Evolutionary conservation across 2,329 filamentous ascomycete species (phyloP).

Genomic region (Aspergillus sp.): DNA sequence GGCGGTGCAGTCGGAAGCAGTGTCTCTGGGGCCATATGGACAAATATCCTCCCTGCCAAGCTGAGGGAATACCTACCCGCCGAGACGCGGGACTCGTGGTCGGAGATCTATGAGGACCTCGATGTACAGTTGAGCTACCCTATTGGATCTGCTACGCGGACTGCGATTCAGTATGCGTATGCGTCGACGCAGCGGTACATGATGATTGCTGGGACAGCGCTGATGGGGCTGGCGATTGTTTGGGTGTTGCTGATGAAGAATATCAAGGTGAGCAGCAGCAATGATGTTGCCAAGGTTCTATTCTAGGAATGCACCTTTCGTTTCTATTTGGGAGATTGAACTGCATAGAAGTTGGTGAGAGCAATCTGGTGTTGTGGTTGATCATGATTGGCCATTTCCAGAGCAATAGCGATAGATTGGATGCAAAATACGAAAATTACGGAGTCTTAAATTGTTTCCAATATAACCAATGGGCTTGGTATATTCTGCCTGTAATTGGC

Average conservation of each 20-base stretch:
- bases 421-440: too few relatives aligned
- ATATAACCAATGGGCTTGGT: too few relatives aligned
- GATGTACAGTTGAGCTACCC: conserved; percentile 29
- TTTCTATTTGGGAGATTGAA: too few relatives aligned
- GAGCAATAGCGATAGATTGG: too few relatives aligned
- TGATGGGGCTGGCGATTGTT: conserved; percentile 13
- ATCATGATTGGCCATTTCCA: too few relatives aligned
- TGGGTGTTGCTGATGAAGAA: conserved; percentile 12
- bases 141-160: conserved; percentile 37
- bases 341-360: too few relatives aligned
- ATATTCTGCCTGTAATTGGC: too few relatives aligned
- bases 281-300: neutral
- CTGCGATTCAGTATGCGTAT: conserved; percentile 32
- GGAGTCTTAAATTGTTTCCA: too few relatives aligned
- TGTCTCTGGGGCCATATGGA: conserved; percentile 36
- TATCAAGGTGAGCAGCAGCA: conserved; percentile 6
- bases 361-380: too few relatives aligned
- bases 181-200: conserved; percentile 30
- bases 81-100: conserved; percentile 4
- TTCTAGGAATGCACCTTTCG: neutral
- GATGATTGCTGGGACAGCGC: conserved; percentile 31
- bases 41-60: conserved; percentile 31
- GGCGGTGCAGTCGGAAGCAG: conserved; percentile 34
- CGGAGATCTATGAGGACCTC: conserved; percentile 14
- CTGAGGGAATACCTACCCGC: conserved; percentile 40